Evolutionary conservation across 179 eudicot genomes (phyloP), one percentile per base, ranked within the genome.

Genomic region (Dionaea muscipula): DNA sequence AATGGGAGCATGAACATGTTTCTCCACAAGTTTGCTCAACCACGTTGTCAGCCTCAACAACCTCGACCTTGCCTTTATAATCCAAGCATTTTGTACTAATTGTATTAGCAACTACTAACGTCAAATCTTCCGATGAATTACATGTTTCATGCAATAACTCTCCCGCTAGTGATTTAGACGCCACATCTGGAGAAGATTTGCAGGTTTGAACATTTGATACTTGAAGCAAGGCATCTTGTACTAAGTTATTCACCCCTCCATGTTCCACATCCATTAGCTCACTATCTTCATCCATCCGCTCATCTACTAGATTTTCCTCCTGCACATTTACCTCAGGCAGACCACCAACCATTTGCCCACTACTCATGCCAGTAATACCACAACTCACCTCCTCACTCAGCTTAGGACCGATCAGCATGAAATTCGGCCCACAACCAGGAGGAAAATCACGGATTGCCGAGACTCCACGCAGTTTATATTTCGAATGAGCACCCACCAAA

Each of bases 381-480:
- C 28, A 4, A 38, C 23, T 4, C 18, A n/a, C 31, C 61, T 19
- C 61, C 57, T 51, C 46, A 37, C 16, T 28, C 3, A 54, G 38
- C 28, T 25, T 48, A 24, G 7, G 14, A 62, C 47, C 35, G 19
- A 55, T n/a, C 3, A 10, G 56, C 7, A 48, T 63, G 31, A 57
- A 74, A 70, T 59, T 60, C 16, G 61, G 77, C 22, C 87, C 87
- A 69, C 84, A 81, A 11, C 77, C 72, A 21, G 78, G 83, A 47
- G 97, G 90, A 37, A 83, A 81, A 68, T 74, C 81, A 45, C 94
- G 72, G 56, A 62, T 45, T 9, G 90, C 81, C 27, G 78, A 83
- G 44, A 80, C 81, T 39, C 59, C 57, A 45, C 80, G 81, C 41
- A 63, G 65, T 70, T 83, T 86, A 58, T 55, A 81, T 65, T 76